phyloP scores from a whole-genome alignment of 495 filamentous ascomycete genomes.

The Parathielavia appendiculata region DNA sequence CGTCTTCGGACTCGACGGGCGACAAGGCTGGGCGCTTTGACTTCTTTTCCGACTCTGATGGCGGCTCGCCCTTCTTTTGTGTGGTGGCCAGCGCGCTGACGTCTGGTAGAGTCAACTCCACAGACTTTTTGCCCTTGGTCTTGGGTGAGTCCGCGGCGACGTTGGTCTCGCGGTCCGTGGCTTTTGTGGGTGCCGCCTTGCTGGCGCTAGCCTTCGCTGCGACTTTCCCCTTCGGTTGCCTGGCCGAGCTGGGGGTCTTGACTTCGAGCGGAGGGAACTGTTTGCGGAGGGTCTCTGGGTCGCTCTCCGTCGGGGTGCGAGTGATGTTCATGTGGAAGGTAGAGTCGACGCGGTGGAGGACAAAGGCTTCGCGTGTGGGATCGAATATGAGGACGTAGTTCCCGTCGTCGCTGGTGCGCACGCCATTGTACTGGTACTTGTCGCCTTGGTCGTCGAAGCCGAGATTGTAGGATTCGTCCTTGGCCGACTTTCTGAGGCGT shows the following conservation, averaged over 20 bases:
- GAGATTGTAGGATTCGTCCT: conserved; percentile 42
- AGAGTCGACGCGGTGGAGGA: conserved; percentile 54
- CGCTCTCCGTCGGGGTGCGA: conserved; percentile 38
- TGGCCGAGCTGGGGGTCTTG: conserved; percentile 9
- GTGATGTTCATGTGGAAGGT: conserved; percentile 56
- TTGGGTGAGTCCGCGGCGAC: conserved; percentile 16
- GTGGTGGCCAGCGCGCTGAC: conserved; percentile 7
- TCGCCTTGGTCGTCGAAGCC: conserved; percentile 44
- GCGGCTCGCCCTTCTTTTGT: not conserved
- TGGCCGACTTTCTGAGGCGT: conserved; percentile 44
- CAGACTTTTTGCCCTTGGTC: conserved; percentile 15
- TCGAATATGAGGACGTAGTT: conserved; percentile 55
- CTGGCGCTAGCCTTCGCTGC: conserved; percentile 23
- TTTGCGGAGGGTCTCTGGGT: conserved; percentile 37
- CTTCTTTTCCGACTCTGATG: conserved; percentile 23
- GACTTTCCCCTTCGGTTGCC: conserved; percentile 21
- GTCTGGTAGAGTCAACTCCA: conserved; percentile 26
- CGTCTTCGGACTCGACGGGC: conserved; percentile 33
- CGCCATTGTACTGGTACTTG: conserved; percentile 48
- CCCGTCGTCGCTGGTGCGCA: conserved; percentile 42
- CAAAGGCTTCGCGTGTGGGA: conserved; percentile 47
- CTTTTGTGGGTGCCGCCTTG: conserved; percentile 26
- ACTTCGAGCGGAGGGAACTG: conserved; percentile 42
- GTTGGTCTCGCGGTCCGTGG: conserved; percentile 10
- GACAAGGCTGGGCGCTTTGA: conserved; percentile 20